Evolutionary conservation across 768 basidiomycete species (phyloP), one percentile per base, ranked within the genome.

Genomic region (Russula sp.): DNA sequence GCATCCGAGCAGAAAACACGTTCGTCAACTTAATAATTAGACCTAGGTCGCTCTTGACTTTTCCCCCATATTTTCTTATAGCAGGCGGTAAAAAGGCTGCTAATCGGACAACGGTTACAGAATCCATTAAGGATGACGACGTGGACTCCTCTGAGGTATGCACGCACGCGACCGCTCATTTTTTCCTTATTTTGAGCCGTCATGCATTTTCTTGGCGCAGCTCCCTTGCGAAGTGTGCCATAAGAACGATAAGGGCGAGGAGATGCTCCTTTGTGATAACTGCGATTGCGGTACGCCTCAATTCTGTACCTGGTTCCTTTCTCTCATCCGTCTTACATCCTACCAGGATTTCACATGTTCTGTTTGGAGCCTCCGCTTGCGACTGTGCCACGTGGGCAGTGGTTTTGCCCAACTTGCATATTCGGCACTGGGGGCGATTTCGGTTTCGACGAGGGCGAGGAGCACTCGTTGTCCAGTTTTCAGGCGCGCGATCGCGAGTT

Each of bases 371-470:
- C 97, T 13, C 95, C 95, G 20, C 77, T 98, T 57, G 76, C 80
- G 9, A 77, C 80, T 2, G 90, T 99, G 59, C 97, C 97, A 2
- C 90, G 88, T 71, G 93, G 94, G 45, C 88, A 96, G 67, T 99
- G 96, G 96, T 98, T 86, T 72, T 99, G 97, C 73, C 89, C 89
- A 69, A 86, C 87, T 3, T 99, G 97, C 72, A 78, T 99, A 22
- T 82, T 94, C 45, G 88, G 86, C 44, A 95, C 92, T 0, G 95
- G 96, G 11, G 91, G 91, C 56, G 97, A 98, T 75, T 99, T 91
- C 70, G 97, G 97, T 35, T 99, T 98, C 70, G 97, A 98, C 69
- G 95, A 98, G 71, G 97, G 97, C 45, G 89, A 98, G 75, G 96
- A 98, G 68, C 97, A 99, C 73, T 85, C 86, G 64, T 80, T 99